phyloP scores from a whole-genome alignment of 345 rosid species.

The Lenwebbia sp. region DNA sequence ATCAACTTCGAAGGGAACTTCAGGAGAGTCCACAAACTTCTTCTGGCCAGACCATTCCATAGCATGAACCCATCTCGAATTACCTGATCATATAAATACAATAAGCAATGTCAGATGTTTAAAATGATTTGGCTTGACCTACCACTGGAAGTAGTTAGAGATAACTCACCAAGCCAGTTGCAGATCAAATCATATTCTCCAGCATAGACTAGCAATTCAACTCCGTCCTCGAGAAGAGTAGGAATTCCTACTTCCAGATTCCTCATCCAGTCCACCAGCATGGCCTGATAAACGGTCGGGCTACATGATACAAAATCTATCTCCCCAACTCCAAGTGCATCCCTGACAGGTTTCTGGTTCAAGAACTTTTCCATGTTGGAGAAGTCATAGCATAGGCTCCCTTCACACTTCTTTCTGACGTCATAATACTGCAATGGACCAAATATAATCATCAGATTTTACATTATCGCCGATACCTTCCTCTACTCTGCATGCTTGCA shows the following conservation, averaged over 20 bases:
- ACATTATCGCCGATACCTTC: not conserved
- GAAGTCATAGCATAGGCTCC: conserved; percentile 93
- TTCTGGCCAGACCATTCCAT: conserved; percentile 94
- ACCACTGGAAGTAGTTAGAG: not conserved
- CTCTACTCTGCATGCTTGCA: not conserved
- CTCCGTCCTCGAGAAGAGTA: conserved; percentile 81
- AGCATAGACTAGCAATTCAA: conserved; percentile 84
- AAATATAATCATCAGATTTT: not conserved
- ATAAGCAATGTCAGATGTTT: not conserved
- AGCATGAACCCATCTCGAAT: conserved; percentile 98
- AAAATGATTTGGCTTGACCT: not conserved
- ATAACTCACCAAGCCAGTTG: conserved; percentile 89
- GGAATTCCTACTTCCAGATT: conserved; percentile 94
- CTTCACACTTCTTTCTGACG: conserved; percentile 80
- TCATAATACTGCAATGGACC: conserved; percentile 72
- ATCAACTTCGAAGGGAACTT: conserved; percentile 62
- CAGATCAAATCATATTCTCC: conserved; percentile 99
- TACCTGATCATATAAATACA: conserved; percentile 35
- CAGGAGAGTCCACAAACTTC: conserved; percentile 47
- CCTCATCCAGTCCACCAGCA: conserved; percentile 97
- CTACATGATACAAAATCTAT: conserved; percentile 91
- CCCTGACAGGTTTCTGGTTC: conserved; percentile 59
- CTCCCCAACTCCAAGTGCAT: conserved; percentile 74
- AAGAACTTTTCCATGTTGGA: conserved; percentile 94
- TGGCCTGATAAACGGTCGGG: conserved; percentile 66